A percentile compares a stretch with the other conserved stretches of the same genome.
These are phyloP conservation scores for Fusarium bulbicola DNA, from an alignment of 2,329 filamentous ascomycete genomes.

Conservation along the genomic window DNA sequence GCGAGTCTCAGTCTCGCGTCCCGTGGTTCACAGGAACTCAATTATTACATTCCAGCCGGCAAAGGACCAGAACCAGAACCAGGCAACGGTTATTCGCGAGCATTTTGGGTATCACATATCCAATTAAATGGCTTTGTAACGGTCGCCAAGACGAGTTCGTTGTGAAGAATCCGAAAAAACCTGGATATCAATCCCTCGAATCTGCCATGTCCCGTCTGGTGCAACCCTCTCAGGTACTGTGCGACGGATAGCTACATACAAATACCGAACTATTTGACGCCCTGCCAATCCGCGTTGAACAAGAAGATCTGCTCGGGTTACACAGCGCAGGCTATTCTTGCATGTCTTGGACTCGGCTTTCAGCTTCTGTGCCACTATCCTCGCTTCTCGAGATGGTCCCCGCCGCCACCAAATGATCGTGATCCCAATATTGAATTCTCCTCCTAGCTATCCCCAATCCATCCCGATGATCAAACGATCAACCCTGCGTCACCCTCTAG, in stretches of 20 bases:
- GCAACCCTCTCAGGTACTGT: slow-evolving; percentile 2
- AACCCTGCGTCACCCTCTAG: slow-evolving; percentile 13
- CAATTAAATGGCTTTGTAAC: slow-evolving; percentile 4
- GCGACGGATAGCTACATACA: slow-evolving; percentile 13
- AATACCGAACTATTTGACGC: background rate
- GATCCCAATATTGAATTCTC: background rate
- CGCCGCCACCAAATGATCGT: slow-evolving; percentile 30
- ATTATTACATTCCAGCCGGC: slow-evolving; percentile 11
- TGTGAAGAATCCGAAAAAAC: background rate
- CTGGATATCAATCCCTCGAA: background rate
- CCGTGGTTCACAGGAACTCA: background rate
- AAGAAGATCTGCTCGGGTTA: slow-evolving; percentile 1
- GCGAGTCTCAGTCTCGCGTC: slow-evolving; percentile 23
- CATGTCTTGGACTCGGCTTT: slow-evolving; percentile 9
- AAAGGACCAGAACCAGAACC: background rate
- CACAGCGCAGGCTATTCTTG: slow-evolving; percentile 1
- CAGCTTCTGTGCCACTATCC: slow-evolving; percentile 12
- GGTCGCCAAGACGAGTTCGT: background rate
- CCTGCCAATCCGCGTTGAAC: slow-evolving; percentile 16
- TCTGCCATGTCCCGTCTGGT: background rate
- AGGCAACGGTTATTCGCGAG: slow-evolving; percentile 2
- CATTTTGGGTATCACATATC: background rate
- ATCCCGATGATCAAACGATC: slow-evolving; percentile 17
- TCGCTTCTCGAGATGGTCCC: slow-evolving; percentile 5
- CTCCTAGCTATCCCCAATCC: background rate